Base-by-base conservation (phyloP, 768 basidiomycete species). In the Collybia sordida region DNA sequence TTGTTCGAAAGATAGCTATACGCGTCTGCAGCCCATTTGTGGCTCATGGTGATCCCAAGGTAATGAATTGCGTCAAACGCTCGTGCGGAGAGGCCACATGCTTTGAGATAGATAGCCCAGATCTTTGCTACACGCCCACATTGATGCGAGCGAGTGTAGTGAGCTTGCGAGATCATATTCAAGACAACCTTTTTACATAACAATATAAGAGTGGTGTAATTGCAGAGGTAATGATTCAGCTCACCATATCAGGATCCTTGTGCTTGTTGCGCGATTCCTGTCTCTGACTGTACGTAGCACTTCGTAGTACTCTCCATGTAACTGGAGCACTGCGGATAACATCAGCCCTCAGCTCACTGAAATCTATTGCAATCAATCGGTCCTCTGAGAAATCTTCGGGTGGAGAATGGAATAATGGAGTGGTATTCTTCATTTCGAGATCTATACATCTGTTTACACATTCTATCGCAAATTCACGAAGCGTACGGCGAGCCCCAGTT, bases 21-120 rank as follows among this genome's bases (percentile, higher is more conserved):
- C 2, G 40, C 19, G 21, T 43, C 21, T 2, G 42, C 23, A 8
- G 42, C 42, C 42, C 42, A 43, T 15, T 43, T 43, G 25, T 43
- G 42, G 25, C 42, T 59, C 58, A 58, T 60, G 5, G 53, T 27
- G 18, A 60, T 42, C 3, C 57, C 57, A 0, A 60, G 47, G 9
- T 41, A 28, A 37, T 58, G 59, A 1, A 60, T 39, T 0, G 55
- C 54, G 42, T 60, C 54, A 43, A 60, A 58, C 2, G 54, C 52
- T 1, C 50, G 38, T 11, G 59, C 57, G 0, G 50, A 54, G 8
- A 58, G 39, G 6, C 59, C 58, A 45, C 58, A 59, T 23, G 55
- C 55, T 19, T 59, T 59, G 2, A 61, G 41, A 45, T 59, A 61
- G 3, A 59, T 42, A 0, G 58, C 24, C 60, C 55, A 59, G 3